Evolutionary conservation across 108 stramenopile species (phyloP), one percentile per base, ranked within the genome.

Genomic region (Craspedostauros australis): DNA sequence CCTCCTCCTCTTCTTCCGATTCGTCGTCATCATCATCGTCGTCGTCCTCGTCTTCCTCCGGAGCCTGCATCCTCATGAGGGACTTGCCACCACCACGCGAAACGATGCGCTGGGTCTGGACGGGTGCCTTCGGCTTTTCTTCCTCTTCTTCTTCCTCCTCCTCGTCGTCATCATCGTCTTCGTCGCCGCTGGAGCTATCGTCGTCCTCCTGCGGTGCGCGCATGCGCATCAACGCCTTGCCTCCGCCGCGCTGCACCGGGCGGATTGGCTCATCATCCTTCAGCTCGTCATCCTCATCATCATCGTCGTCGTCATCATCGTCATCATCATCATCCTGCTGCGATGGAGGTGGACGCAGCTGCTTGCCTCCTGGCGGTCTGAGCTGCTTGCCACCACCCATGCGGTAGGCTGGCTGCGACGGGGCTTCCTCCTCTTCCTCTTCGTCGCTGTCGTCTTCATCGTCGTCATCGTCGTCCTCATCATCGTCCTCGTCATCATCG

Each of bases 301-400:
- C 69, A 7, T 67, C 72, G 25, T 72, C 71, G 14, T 79, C 78
- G 5, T 67, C 65, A 16, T 77, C 70, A 19, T 71, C 76, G 37
- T 71, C 76, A 12, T 60, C 60, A 30, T 70, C 70, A 1, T 67
- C 65, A 4, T 65, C 64, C 33, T 63, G 38, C 21, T 6, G 1
- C 38, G 70, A 64, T 65, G 65, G 66, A 49, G 73, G 75, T 41
- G 73, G 53, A 27, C 72, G 77, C 38, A 90, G 59, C 33, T 79
- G 75, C 46, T 90, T 90, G n/a, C 88, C 88, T 12, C 75, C 68
- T 0, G 70, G 53, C 15, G 72, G 60, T 37, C 73, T 63, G n/a
- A 91, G 69, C 37, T 83, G 84, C 50, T 90, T 90, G 29, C 87
- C 84, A 24, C 82, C 80, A 31, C 73, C 80, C 16, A 56, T 52